Evolutionary conservation across 176 grass and related monocot genomes (phyloP).

Genomic region (Oryza nivara): DNA sequence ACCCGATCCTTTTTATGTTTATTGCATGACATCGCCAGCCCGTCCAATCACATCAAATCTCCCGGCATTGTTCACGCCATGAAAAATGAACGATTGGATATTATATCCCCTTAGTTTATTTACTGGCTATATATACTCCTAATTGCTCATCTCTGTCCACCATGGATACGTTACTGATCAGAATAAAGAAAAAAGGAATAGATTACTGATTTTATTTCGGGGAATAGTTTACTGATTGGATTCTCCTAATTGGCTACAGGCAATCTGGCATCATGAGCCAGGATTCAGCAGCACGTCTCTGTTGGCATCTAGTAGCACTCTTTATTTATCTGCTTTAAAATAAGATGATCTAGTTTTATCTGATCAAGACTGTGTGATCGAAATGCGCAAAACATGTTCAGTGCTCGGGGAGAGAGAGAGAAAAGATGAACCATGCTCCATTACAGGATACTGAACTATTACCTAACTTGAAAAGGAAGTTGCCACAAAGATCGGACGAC

Average conservation of each 20-base stretch:
- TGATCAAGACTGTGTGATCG: not conserved
- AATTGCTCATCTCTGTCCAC: slow-evolving; percentile 12
- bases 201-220: not conserved
- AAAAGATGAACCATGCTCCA: not conserved
- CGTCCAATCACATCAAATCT: slow-evolving; percentile 22
- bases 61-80: slow-evolving; percentile 31
- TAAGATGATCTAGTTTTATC: not conserved
- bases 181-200: not conserved
- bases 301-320: not conserved
- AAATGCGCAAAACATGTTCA: not conserved
- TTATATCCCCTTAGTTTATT: not conserved
- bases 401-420: not conserved
- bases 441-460: slow-evolving; percentile 1
- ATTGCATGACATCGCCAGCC: not conserved
- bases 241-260: slow-evolving; percentile 5
- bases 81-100: not conserved
- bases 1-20: not conserved
- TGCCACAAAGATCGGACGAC: not conserved
- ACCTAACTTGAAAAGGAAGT: slow-evolving; percentile 34
- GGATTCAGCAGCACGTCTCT: not conserved
- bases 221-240: not conserved
- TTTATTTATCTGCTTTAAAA: not conserved
- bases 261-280: not conserved
- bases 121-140: not conserved
- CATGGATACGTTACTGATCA: not conserved